Base-by-base conservation (phyloP, 2,329 filamentous ascomycete genomes). In the Akanthomyces muscarius region DNA sequence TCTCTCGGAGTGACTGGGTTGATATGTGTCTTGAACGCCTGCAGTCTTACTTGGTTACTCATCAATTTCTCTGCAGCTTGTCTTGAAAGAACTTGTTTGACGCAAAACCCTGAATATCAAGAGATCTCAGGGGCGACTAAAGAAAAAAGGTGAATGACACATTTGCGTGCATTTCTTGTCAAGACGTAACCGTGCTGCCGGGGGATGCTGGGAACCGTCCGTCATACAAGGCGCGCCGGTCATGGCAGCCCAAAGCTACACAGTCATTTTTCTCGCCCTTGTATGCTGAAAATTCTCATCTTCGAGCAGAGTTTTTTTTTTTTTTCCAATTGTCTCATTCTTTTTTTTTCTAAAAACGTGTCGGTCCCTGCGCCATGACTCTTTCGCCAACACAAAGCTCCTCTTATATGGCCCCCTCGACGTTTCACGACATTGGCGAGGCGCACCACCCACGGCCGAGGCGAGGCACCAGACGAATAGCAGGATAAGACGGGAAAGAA, bases 361-460 rank as follows among this genome's bases (percentile, higher is more conserved):
- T 25, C 45, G 45, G 21, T 48, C 23, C 45, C 21, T 48, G 16
- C 36, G 52, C 52, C 36, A 54, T 42, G 52, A 54, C 36, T 54
- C 30, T 41, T 42, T 41, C 36, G n/a, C 21, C 21, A 42, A 56
- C 53, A 56, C 53, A 18, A 44, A n/a, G 23, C 53, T 45, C 53
- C 53, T 45, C 54, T 33, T 57, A 33, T 33, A 57, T n/a, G 44
- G 25, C 54, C 41, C 44, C 44, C 41, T 45, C 42, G 42, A 57
- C 54, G 54, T 57, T 47, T 47, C 54, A 57, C 54, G 28, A 57
- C 54, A 47, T 44, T 47, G 25, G 28, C 42, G 41, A 47, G 54
- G 54, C 54, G 28, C 38, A 47, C 23, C 53, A 14, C 14, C 25
- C 45, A 38, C 38, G 54, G 54, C 54, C 54, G 54, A 57, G 54